Evolutionary conservation across 1,284 basidiomycete species (phyloP).

Genomic region (Leccinum griseonigrum): DNA sequence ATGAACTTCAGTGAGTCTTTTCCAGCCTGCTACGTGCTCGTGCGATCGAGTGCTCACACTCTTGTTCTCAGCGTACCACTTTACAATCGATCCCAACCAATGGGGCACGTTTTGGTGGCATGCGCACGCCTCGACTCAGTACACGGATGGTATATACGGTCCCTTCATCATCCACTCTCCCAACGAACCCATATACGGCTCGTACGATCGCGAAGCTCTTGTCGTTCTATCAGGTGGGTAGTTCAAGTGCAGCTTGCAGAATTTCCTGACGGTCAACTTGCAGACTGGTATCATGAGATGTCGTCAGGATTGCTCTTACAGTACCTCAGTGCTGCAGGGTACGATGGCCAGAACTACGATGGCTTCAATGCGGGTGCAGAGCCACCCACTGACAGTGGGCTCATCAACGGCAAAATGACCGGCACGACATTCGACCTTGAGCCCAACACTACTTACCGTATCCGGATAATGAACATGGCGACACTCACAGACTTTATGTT

Average conservation of each 20-base stretch:
- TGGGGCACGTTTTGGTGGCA: constrained; percentile 35
- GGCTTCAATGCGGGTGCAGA: constrained; percentile 33
- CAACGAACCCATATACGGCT: constrained; percentile 27
- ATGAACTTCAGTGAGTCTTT: constrained; percentile 32
- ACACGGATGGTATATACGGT: constrained; percentile 35
- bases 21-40: not conserved
- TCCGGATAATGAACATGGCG: constrained; percentile 33
- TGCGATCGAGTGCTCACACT: constrained; percentile 3
- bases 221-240: constrained; percentile 29
- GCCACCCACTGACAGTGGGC: constrained; percentile 33
- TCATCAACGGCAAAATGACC: constrained; percentile 32
- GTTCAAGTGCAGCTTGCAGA: not conserved
- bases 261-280: not conserved
- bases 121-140: constrained; percentile 32
- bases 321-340: constrained; percentile 26
- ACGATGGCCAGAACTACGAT: constrained; percentile 29
- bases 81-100: constrained; percentile 32
- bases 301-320: constrained; percentile 31
- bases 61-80: constrained; percentile 23
- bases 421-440: constrained; percentile 24
- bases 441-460: constrained; percentile 30
- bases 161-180: constrained; percentile 34
- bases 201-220: constrained; percentile 28
- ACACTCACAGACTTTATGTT: constrained; percentile 33
- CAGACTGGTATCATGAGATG: constrained; percentile 34